Percentiles rank a stretch among this genome's conserved stretches.
Evolutionary conservation across 176 grass and related monocot species (phyloP).

Genomic region (Tillandsia leiboldiana): DNA sequence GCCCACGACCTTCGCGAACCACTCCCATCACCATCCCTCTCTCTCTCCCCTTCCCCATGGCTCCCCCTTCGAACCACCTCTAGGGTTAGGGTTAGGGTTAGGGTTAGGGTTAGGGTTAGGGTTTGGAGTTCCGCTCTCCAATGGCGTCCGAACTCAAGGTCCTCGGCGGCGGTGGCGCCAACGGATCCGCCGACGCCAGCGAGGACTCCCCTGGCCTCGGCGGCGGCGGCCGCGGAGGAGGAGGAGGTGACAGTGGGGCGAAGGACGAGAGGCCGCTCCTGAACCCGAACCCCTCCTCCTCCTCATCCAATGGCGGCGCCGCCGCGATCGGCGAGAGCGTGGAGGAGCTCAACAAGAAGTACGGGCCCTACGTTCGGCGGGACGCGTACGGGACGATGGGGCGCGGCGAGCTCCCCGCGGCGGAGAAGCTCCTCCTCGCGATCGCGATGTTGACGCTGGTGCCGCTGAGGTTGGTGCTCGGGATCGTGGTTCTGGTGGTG

Average conservation of each 20-base stretch:
- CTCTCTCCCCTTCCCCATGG: slow-evolving; percentile 8
- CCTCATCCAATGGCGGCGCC: not conserved
- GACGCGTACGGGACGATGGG: slow-evolving; percentile 84
- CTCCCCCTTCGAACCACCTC: not conserved
- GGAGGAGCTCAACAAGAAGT: slow-evolving; percentile 68
- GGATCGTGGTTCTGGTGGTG: slow-evolving; percentile 38
- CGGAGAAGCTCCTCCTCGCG: slow-evolving; percentile 33
- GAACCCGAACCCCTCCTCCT: slow-evolving; percentile 21
- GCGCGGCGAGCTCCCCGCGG: slow-evolving; percentile 22
- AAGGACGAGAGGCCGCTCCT: slow-evolving; percentile 9
- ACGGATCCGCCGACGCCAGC: no score
- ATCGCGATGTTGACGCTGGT: slow-evolving; percentile 40
- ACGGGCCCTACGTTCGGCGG: slow-evolving; percentile 53
- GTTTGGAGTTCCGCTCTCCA: slow-evolving; percentile 1
- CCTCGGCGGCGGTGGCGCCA: not conserved
- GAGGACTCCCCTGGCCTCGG: not conserved
- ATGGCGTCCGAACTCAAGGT: not conserved
- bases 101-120: slow-evolving; percentile 17
- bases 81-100: not conserved
- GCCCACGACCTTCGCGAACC: not conserved
- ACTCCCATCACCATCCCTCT: not conserved
- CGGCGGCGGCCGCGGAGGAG: not conserved
- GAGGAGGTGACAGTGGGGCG: not conserved
- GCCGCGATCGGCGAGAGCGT: slow-evolving; percentile 16
- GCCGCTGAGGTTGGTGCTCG: slow-evolving; percentile 42